A percentile compares a stretch with the other conserved stretches of the same genome.
These are phyloP conservation scores for Pugionium cornutum DNA, from an alignment of 345 rosid genomes.

Conservation along the genomic window DNA sequence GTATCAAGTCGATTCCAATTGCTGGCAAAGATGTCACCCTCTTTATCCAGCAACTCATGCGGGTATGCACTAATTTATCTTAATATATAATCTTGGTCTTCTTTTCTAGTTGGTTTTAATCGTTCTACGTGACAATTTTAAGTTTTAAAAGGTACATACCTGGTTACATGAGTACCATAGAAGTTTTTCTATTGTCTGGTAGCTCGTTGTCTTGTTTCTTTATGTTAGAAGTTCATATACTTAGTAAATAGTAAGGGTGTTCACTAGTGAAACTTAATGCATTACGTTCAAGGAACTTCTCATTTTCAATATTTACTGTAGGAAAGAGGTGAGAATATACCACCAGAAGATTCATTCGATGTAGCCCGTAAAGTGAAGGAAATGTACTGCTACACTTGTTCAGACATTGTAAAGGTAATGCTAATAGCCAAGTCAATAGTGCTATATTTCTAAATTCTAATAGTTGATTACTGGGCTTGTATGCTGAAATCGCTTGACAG, in stretches of 20 bases:
- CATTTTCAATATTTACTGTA: slow-evolving; percentile 42
- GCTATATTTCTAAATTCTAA: background rate
- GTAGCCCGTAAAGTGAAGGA: slow-evolving; percentile 97
- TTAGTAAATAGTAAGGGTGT: background rate
- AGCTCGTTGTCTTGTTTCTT: background rate
- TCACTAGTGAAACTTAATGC: background rate
- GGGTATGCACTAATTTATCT: slow-evolving; percentile 51
- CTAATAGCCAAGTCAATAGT: slow-evolving; percentile 7
- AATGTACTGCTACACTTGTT: slow-evolving; percentile 82
- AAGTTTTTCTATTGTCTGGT: slow-evolving; percentile 1
- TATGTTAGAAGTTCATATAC: background rate
- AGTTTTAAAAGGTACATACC: background rate
- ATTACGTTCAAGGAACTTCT: slow-evolving; percentile 15
- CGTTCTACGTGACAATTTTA: background rate
- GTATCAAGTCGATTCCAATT: slow-evolving; percentile 86
- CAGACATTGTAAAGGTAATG: slow-evolving; percentile 93
- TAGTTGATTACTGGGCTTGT: slow-evolving; percentile 18
- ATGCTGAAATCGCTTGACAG: slow-evolving; percentile 18
- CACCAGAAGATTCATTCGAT: slow-evolving; percentile 93
- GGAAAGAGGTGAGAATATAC: slow-evolving; percentile 99
- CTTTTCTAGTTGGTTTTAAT: background rate
- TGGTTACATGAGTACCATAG: slow-evolving; percentile 4
- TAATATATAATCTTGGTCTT: background rate
- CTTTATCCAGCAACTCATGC: slow-evolving; percentile 96
- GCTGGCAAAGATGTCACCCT: slow-evolving; percentile 89